A percentile compares a stretch with the other conserved stretches of the same genome.
Conservation (phyloP, 1,284 basidiomycete species). For the Meripilus lineatus region DNA sequence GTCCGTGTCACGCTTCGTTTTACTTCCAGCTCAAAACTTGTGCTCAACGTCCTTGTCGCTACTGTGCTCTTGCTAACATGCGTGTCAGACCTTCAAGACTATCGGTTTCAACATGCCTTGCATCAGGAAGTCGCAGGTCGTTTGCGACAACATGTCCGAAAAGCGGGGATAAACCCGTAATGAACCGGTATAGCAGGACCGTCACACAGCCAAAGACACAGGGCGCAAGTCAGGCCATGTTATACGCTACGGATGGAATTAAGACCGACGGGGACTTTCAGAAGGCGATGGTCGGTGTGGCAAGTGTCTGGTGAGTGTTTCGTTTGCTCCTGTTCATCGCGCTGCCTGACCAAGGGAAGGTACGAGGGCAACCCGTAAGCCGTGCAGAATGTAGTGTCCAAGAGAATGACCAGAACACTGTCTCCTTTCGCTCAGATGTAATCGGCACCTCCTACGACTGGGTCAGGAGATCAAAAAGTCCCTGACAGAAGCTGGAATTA, state of each 20-base stretch:
- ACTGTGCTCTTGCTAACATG: constrained; percentile 13
- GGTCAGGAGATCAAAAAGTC: constrained; percentile 86
- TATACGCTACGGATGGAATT: constrained; percentile 93
- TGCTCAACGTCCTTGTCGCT: too few relatives aligned
- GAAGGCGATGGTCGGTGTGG: constrained; percentile 95
- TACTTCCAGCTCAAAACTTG: too few relatives aligned
- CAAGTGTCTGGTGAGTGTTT: constrained; percentile 80
- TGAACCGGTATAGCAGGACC: constrained; percentile 82
- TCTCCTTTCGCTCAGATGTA: constrained; percentile 58
- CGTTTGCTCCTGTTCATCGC: constrained; percentile 2
- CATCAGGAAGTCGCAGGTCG: constrained; percentile 27
- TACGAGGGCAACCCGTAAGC: constrained; percentile 38
- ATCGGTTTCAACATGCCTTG: constrained; percentile 18
- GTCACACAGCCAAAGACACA: constrained; percentile 91
- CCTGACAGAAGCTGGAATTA: constrained; percentile 66
- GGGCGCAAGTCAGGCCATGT: constrained; percentile 94
- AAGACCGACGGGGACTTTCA: constrained; percentile 75
- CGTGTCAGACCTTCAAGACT: constrained; percentile 16
- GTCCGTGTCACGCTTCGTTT: constrained; percentile 1
- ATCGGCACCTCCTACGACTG: constrained; percentile 86
- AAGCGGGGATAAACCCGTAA: constrained; percentile 44
- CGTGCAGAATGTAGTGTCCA: too few relatives aligned
- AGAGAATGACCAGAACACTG: too few relatives aligned
- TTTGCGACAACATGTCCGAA: constrained; percentile 36
- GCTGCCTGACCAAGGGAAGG: constrained; percentile 17